These are phyloP conservation scores for Capsicum chinense DNA, from an alignment of 257 asterid genomes.

Conservation along the genomic window DNA sequence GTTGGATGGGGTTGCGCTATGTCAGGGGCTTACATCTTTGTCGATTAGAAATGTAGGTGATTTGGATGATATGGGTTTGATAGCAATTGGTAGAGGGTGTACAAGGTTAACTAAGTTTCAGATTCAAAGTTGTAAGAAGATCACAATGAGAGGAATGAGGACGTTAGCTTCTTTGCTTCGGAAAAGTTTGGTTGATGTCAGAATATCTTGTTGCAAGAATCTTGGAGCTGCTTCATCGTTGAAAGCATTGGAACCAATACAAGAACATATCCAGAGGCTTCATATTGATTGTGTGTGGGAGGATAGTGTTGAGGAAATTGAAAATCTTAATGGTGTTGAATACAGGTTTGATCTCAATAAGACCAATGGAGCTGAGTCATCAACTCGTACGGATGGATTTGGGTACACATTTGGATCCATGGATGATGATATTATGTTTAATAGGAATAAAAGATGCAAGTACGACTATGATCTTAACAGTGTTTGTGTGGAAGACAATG, in stretches of 20 bases:
- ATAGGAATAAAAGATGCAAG: constrained; percentile 47
- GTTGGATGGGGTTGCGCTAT: constrained; percentile 79
- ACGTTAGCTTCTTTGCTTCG: constrained; percentile 67
- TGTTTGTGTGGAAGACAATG: constrained; percentile 36
- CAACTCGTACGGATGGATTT: constrained; percentile 29
- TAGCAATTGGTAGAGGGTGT: constrained; percentile 90
- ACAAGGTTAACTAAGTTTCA: constrained; percentile 65
- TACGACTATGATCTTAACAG: constrained; percentile 54
- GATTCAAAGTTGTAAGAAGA: constrained; percentile 70
- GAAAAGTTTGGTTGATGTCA: constrained; percentile 66
- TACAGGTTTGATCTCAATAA: constrained; percentile 54
- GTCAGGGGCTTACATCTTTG: constrained; percentile 67
- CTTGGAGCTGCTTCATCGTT: constrained; percentile 62
- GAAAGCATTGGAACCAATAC: constrained; percentile 78
- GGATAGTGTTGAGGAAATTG: constrained; percentile 52
- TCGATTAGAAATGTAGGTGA: constrained; percentile 72
- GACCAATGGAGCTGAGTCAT: constrained; percentile 44
- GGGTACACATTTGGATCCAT: constrained; percentile 19
- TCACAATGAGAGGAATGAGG: constrained; percentile 77
- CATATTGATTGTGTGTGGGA: constrained; percentile 88
- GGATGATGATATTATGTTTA: constrained; percentile 38
- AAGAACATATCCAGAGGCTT: constrained; percentile 67
- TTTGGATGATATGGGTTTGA: constrained; percentile 81
- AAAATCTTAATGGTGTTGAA: constrained; percentile 46
- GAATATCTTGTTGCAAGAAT: constrained; percentile 75